phyloP scores from a whole-genome alignment of 768 basidiomycete genomes.

The Strobilomyces dryophilus region DNA sequence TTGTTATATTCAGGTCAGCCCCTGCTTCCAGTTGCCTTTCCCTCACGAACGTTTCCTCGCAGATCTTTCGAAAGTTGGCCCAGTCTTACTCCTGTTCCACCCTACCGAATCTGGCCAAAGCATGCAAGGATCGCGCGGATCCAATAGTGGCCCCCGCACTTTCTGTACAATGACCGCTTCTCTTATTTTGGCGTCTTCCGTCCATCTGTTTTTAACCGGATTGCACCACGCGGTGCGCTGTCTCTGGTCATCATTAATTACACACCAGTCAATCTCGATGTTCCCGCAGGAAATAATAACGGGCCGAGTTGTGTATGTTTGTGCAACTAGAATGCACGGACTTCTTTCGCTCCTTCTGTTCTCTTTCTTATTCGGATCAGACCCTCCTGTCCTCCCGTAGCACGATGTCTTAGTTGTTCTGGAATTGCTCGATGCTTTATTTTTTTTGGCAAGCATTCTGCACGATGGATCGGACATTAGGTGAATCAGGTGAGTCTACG shows the following conservation, averaged over 20 bases:
- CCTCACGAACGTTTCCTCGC: background rate
- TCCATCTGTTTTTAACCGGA: conserved; percentile 7
- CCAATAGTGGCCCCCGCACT: conserved; percentile 15
- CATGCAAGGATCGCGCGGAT: conserved; percentile 23
- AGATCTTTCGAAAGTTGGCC: conserved; percentile 33
- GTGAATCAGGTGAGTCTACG: conserved; percentile 18
- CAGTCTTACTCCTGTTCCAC: conserved; percentile 9
- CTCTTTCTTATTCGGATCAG: conserved; percentile 6
- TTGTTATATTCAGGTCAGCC: conserved; percentile 36
- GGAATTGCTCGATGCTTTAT: background rate
- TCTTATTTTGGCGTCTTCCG: background rate
- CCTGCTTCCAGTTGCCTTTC: background rate
- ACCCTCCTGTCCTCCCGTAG: conserved; percentile 6
- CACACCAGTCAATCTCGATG: conserved; percentile 9
- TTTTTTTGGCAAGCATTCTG: background rate
- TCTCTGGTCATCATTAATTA: conserved; percentile 9
- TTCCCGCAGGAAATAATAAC: conserved; percentile 18
- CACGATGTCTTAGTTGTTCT: conserved; percentile 2
- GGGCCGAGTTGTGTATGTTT: conserved; percentile 10
- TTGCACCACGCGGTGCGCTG: conserved; percentile 12
- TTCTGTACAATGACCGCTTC: conserved; percentile 19
- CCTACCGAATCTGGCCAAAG: conserved; percentile 1
- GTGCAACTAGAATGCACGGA: conserved; percentile 11
- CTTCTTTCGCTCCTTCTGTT: conserved; percentile 11
- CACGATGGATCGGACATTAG: background rate